Evolutionary conservation across 345 rosid genomes (phyloP).

Genomic region (Eucalyptus erythrocorys): DNA sequence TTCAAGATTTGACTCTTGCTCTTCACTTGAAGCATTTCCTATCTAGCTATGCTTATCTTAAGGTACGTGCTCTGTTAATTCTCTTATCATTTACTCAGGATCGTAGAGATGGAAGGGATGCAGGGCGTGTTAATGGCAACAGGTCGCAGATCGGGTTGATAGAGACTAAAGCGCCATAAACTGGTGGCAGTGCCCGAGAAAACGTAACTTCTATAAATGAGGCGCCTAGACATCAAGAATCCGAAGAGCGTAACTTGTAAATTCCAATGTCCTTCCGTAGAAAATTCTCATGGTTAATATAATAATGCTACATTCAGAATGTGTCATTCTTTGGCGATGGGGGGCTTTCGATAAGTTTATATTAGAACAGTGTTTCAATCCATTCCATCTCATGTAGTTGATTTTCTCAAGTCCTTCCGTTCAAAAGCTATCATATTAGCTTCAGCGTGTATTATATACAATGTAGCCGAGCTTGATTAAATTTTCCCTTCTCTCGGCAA

Average conservation of each 20-base stretch:
- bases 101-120: conserved; percentile 18
- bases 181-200: not conserved
- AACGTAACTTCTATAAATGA: not conserved
- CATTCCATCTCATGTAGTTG: not conserved
- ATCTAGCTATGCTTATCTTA: not conserved
- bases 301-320: not conserved
- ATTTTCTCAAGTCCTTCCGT: not conserved
- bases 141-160: not conserved
- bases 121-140: not conserved
- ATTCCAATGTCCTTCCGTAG: not conserved
- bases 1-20: not conserved
- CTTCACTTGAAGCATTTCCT: not conserved
- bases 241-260: not conserved
- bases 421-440: not conserved
- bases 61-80: not conserved
- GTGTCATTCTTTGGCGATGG: not conserved
- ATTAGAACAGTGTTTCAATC: not conserved
- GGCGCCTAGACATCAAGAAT: conserved; percentile 4
- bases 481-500: not conserved
- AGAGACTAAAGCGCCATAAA: not conserved
- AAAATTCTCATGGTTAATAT: not conserved
- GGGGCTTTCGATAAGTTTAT: not conserved
- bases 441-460: not conserved
- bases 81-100: not conserved
- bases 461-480: not conserved